phyloP scores from a whole-genome alignment of 345 rosid genomes.

The Eucalyptus grandis region DNA sequence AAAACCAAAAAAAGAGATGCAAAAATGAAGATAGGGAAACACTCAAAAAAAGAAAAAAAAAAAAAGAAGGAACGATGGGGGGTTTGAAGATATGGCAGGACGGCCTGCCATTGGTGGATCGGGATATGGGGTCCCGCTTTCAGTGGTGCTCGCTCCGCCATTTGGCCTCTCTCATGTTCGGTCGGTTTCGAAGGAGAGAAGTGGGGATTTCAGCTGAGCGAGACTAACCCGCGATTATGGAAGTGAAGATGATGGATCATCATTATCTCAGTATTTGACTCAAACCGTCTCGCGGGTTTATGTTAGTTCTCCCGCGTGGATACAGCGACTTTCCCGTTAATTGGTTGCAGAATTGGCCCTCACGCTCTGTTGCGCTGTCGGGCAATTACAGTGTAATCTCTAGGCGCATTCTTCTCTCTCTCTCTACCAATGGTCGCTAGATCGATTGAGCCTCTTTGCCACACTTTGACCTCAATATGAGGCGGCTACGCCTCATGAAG shows the following conservation, averaged over 20 bases:
- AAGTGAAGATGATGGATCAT: neutral
- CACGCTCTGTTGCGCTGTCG: neutral
- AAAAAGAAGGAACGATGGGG: neutral
- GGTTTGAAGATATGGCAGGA: slow-evolving; percentile 35
- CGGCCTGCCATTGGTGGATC: slow-evolving; percentile 38
- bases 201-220: neutral
- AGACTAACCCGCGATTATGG: neutral
- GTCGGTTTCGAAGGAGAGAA: neutral
- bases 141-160: slow-evolving; percentile 36
- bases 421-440: no score
- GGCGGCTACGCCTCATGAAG: rapidly evolving
- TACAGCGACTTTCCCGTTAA: neutral
- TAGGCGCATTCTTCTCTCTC: no score
- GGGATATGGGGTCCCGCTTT: slow-evolving; percentile 33
- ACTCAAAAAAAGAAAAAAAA: neutral
- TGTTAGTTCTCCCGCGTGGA: neutral
- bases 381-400: neutral
- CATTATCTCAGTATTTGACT: neutral
- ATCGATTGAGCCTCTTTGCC: no score
- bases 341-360: neutral
- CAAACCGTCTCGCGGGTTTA: neutral
- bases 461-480: no score
- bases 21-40: neutral
- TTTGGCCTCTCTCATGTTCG: neutral
- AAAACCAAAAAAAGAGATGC: neutral